Conservation (phyloP, 2,329 filamentous ascomycete species). For the Nothophaeocryptopus gaeumannii region DNA sequence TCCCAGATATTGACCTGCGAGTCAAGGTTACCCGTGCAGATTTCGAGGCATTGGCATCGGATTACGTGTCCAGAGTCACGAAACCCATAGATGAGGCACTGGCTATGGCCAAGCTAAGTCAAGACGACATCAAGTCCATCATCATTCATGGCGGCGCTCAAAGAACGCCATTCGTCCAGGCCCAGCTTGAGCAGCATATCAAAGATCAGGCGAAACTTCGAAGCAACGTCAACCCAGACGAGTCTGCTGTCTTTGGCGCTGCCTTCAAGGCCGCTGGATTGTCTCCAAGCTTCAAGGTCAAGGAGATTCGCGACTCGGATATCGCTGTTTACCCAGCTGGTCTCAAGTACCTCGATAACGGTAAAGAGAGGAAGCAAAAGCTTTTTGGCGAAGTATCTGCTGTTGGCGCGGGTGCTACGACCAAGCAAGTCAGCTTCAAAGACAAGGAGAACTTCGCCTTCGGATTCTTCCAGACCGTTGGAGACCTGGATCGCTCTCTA, state of each 20-base stretch:
- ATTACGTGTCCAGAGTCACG: conserved; percentile 66
- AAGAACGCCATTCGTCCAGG: conserved; percentile 92
- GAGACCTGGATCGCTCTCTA: conserved; percentile 58
- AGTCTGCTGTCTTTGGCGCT: conserved; percentile 92
- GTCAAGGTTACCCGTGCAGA: conserved; percentile 78
- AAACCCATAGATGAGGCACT: conserved; percentile 72
- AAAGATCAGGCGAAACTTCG: conserved; percentile 76
- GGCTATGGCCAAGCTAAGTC: conserved; percentile 65
- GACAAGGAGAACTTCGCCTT: conserved; percentile 79
- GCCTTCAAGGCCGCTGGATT: conserved; percentile 90
- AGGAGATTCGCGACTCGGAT: conserved; percentile 87
- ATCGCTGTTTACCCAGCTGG: conserved; percentile 69
- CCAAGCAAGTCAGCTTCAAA: conserved; percentile 81
- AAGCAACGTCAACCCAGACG: conserved; percentile 93
- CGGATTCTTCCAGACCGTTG: conserved; percentile 71
- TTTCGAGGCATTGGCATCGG: conserved; percentile 75
- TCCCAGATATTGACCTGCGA: conserved; percentile 88
- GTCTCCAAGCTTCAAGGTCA: conserved; percentile 94
- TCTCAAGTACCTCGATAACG: conserved; percentile 67
- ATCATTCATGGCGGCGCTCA: conserved; percentile 90
- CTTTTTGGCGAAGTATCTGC: conserved; percentile 77
- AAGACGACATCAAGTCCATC: conserved; percentile 78
- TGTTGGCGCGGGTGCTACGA: conserved; percentile 57
- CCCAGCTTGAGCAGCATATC: conserved; percentile 72
- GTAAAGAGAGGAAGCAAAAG: conserved; percentile 71